Evolutionary conservation across 495 filamentous ascomycete species (phyloP).

Genomic region (Monascus purpureus): DNA sequence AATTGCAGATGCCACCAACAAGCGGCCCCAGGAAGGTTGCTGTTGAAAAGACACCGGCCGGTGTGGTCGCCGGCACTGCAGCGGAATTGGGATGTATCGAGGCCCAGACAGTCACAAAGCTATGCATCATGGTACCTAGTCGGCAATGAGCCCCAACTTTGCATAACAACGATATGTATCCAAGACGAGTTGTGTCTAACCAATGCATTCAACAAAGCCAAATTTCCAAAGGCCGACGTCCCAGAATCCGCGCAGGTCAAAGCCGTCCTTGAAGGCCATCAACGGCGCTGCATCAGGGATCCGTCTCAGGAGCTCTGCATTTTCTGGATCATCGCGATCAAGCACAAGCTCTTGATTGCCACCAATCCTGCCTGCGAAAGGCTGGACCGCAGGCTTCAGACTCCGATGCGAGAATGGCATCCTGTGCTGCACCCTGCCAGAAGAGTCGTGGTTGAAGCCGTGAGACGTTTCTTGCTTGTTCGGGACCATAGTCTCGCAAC

Average conservation of each 20-base stretch:
- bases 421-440: no score
- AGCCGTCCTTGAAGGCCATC: constrained; percentile 23
- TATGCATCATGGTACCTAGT: not conserved
- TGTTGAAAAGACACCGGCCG: constrained; percentile 2
- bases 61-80: not conserved
- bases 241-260: constrained; percentile 22
- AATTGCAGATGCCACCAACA: constrained; percentile 28
- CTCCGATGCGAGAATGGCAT: no score
- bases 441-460: no score
- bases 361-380: constrained; percentile 36
- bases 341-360: constrained; percentile 33
- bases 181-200: constrained; percentile 6
- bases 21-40: constrained; percentile 13
- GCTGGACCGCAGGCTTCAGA: constrained; percentile 7
- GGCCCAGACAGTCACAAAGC: constrained; percentile 1
- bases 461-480: no score
- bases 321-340: constrained; percentile 22
- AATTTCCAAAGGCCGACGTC: constrained; percentile 32
- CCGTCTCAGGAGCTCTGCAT: constrained; percentile 17
- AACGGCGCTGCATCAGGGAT: constrained; percentile 32
- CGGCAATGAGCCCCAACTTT: not conserved
- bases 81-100: no score
- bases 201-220: constrained; percentile 24
- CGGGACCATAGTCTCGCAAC: no score
- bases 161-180: not conserved